Percentiles rank a stretch among this genome's conserved stretches.
phyloP scores from a whole-genome alignment of 495 filamentous ascomycete species.

The Cercophora newfieldiana region DNA sequence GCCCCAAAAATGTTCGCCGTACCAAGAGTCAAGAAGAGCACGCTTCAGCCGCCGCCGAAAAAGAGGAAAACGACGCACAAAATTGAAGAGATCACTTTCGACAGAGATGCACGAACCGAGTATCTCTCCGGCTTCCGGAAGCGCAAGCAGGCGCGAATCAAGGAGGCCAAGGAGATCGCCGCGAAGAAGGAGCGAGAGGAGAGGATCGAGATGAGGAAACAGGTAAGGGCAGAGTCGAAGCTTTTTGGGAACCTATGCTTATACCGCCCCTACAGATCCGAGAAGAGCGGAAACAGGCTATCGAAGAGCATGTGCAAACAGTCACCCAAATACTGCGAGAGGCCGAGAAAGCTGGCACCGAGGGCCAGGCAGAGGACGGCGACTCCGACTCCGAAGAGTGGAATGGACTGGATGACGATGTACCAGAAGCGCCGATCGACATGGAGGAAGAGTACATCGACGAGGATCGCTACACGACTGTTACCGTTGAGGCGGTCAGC shows the following conservation, averaged over 20 bases:
- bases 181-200: constrained; percentile 71
- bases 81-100: constrained; percentile 82
- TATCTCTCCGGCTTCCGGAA: constrained; percentile 96
- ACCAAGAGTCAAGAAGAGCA: constrained; percentile 50
- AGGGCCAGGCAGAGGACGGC: constrained; percentile 28
- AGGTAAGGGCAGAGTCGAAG: constrained; percentile 53
- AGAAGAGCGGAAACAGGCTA: constrained; percentile 73
- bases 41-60: constrained; percentile 57
- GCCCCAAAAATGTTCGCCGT: constrained; percentile 44
- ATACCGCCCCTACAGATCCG: constrained; percentile 58
- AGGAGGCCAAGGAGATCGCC: constrained; percentile 78
- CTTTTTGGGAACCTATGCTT: neutral
- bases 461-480: constrained; percentile 91
- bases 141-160: constrained; percentile 79
- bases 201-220: constrained; percentile 67
- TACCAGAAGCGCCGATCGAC: constrained; percentile 54
- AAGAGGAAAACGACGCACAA: constrained; percentile 60
- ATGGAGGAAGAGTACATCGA: constrained; percentile 94
- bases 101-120: constrained; percentile 70
- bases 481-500: constrained; percentile 90
- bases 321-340: constrained; percentile 65
- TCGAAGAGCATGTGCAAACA: constrained; percentile 74
- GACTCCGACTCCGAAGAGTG: constrained; percentile 55
- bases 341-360: constrained; percentile 49
- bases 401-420: constrained; percentile 62